Evolutionary conservation across 805 yeast genomes (phyloP).

Genomic region (Lachancea sp.): DNA sequence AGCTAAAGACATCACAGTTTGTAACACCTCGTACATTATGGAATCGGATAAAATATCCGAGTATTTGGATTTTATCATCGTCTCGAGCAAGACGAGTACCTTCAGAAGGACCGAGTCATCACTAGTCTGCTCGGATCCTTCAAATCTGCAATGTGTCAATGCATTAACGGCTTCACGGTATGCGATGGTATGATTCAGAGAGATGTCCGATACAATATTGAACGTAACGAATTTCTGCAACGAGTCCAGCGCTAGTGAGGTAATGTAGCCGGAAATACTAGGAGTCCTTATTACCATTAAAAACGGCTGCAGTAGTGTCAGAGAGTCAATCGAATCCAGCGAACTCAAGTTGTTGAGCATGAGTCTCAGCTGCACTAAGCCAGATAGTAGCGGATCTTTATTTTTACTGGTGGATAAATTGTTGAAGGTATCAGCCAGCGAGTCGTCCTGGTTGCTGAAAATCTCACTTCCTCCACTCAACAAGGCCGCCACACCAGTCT

Average conservation of each 20-base stretch:
- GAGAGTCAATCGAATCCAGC: slow-evolving; percentile 55
- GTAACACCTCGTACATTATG: slow-evolving; percentile 79
- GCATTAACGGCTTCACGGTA: slow-evolving; percentile 44
- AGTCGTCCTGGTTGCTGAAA: slow-evolving; percentile 41
- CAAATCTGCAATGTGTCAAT: slow-evolving; percentile 89
- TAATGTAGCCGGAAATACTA: slow-evolving; percentile 77
- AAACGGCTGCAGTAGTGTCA: slow-evolving; percentile 80
- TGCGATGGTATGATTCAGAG: slow-evolving; percentile 57
- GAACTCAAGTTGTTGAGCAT: slow-evolving; percentile 52
- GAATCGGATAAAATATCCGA: slow-evolving; percentile 72
- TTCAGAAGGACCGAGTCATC: slow-evolving; percentile 88
- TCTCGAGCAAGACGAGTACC: slow-evolving; percentile 69
- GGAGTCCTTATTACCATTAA: slow-evolving; percentile 76
- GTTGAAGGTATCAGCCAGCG: slow-evolving; percentile 33
- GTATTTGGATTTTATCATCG: slow-evolving; percentile 55
- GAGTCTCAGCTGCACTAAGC: slow-evolving; percentile 71
- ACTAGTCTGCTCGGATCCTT: slow-evolving; percentile 85
- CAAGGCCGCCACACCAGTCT: slow-evolving; percentile 78
- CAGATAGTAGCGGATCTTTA: slow-evolving; percentile 62
- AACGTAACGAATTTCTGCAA: slow-evolving; percentile 67
- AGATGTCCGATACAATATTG: slow-evolving; percentile 50
- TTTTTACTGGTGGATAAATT: slow-evolving; percentile 28
- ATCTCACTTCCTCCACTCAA: slow-evolving; percentile 57
- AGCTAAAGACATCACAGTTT: slow-evolving; percentile 85
- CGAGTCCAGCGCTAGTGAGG: slow-evolving; percentile 72